A percentile compares a stretch with the other conserved stretches of the same genome.
Evolutionary conservation across 192 early-diverging fungal genomes (phyloP).

Genomic region (Phlyctochytrium arcticum): DNA sequence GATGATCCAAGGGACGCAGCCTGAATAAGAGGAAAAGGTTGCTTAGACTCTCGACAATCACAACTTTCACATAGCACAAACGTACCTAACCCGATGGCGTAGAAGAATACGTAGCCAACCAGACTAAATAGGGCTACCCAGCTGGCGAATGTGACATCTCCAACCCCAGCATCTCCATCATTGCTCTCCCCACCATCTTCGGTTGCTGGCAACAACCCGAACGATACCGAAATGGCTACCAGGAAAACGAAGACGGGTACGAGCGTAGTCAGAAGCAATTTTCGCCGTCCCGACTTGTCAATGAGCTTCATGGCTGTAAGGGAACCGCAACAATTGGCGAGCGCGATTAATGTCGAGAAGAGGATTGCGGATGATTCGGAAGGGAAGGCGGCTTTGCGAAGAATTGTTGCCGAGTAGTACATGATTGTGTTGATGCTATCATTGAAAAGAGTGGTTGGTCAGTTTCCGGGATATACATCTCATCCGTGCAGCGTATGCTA

Average conservation of each 20-base stretch:
- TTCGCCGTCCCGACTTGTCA: background rate
- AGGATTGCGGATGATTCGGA: background rate
- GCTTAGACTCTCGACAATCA: background rate
- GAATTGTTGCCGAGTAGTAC: conserved; percentile 8
- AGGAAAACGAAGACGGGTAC: background rate
- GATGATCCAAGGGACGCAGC: conserved; percentile 7
- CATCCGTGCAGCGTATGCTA: too few species aligned
- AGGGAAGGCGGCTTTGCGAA: background rate
- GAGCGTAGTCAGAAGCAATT: background rate
- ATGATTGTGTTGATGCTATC: background rate
- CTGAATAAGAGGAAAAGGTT: background rate
- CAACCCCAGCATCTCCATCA: background rate
- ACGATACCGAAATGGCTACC: background rate
- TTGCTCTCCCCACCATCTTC: too few species aligned
- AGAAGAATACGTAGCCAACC: background rate
- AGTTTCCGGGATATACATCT: too few species aligned
- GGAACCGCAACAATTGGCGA: background rate
- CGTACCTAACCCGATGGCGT: conserved; percentile 1
- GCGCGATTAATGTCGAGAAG: conserved; percentile 1
- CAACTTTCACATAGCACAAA: background rate
- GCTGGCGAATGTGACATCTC: background rate
- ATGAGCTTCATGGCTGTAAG: background rate
- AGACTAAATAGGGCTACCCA: conserved; percentile 2
- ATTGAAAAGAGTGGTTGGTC: background rate
- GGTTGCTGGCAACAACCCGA: background rate